Conservation (phyloP, 1,284 basidiomycete genomes). For the Schizophyllum amplum region DNA sequence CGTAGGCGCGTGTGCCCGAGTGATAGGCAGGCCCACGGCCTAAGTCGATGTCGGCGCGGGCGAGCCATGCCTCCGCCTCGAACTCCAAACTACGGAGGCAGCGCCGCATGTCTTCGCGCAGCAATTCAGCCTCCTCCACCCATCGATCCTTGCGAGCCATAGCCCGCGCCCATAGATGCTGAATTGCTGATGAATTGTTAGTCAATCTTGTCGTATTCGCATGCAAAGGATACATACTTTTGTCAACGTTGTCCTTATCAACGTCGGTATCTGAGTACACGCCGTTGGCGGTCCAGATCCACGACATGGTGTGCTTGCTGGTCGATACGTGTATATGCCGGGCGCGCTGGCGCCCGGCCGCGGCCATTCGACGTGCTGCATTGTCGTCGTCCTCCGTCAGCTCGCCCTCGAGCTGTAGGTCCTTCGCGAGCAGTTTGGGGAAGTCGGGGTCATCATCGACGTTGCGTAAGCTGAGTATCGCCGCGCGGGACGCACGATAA, state of each 20-base stretch:
- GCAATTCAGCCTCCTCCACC: constrained; percentile 6
- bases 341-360: neutral
- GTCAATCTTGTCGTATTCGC: neutral
- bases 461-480: too few relatives aligned
- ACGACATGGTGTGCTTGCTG: too few relatives aligned
- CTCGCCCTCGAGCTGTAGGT: neutral
- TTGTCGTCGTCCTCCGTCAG: neutral
- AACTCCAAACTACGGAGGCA: constrained; percentile 1
- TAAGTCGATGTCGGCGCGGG: too few relatives aligned
- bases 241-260: constrained; percentile 4
- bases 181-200: constrained; percentile 5
- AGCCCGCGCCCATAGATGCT: constrained; percentile 8
- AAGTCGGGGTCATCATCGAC: neutral
- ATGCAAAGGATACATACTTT: neutral
- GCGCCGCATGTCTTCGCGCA: constrained; percentile 5
- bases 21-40: too few relatives aligned
- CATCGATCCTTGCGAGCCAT: too few relatives aligned
- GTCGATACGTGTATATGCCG: neutral
- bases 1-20: too few relatives aligned
- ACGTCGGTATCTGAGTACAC: constrained; percentile 1
- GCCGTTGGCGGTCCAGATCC: too few relatives aligned
- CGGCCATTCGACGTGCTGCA: neutral
- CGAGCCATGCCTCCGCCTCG: too few relatives aligned
- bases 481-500: too few relatives aligned
- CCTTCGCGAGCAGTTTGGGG: neutral